phyloP scores from a whole-genome alignment of 1,139 yeast species.

The Diutina ranongensis region DNA sequence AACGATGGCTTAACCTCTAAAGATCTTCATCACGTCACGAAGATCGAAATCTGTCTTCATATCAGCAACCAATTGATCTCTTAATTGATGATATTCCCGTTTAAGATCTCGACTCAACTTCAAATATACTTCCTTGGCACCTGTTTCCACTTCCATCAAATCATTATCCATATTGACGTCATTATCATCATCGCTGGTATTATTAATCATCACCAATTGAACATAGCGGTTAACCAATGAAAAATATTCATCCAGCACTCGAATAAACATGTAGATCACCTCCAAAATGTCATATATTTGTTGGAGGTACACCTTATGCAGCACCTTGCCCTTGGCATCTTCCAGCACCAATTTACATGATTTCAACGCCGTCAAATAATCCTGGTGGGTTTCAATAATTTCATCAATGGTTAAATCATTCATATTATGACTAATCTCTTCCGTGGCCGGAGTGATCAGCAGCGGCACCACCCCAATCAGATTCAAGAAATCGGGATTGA shows the following conservation, averaged over 20 bases:
- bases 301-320: slow-evolving; percentile 29
- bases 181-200: background rate
- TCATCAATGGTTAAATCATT: slow-evolving; percentile 36
- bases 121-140: background rate
- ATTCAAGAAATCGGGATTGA: slow-evolving; percentile 8
- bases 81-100: background rate
- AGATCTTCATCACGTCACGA: background rate
- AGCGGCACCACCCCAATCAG: slow-evolving; percentile 6
- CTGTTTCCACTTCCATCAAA: background rate
- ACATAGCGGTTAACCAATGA: slow-evolving; percentile 19
- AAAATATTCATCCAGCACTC: slow-evolving; percentile 34
- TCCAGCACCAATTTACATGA: slow-evolving; percentile 29
- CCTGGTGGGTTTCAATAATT: slow-evolving; percentile 27
- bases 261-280: slow-evolving; percentile 29
- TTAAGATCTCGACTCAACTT: background rate
- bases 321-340: slow-evolving; percentile 23
- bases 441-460: background rate
- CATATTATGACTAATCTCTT: slow-evolving; percentile 12
- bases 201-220: background rate
- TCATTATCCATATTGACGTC: background rate
- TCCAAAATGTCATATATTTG: slow-evolving; percentile 37
- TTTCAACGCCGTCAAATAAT: slow-evolving; percentile 27
- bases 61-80: background rate
- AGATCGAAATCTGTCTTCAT: background rate
- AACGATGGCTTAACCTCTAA: too few species aligned